A percentile compares a stretch with the other conserved stretches of the same genome.
These are phyloP conservation scores for Elongisporangium prolatum DNA, from an alignment of 352 stramenopile genomes.

Conservation along the genomic window DNA sequence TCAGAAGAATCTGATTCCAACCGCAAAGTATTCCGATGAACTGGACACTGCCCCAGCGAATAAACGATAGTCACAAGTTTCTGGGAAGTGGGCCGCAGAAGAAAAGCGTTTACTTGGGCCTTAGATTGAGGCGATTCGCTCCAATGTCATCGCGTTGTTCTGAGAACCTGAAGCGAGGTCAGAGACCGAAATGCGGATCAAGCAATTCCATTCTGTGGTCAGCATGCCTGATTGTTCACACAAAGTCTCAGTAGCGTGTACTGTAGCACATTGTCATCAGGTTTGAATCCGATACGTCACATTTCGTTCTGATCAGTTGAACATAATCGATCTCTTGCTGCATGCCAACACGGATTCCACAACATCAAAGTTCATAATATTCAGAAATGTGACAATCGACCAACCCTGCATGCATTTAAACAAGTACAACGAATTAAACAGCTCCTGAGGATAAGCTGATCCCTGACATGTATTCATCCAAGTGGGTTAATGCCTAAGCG, in stretches of 20 bases:
- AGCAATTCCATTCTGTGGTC: neutral
- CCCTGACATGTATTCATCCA: slow-evolving; percentile 17
- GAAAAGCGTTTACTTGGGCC: neutral
- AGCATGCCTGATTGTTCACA: neutral
- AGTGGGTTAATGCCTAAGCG: slow-evolving; percentile 7
- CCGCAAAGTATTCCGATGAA: no score
- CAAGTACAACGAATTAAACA: slow-evolving; percentile 26
- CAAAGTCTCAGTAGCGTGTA: neutral
- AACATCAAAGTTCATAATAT: slow-evolving; percentile 4
- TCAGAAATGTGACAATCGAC: slow-evolving; percentile 11
- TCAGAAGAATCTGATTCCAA: no score
- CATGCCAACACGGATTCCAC: neutral
- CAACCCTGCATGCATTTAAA: slow-evolving; percentile 27
- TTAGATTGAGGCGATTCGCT: neutral
- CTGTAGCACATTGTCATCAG: neutral
- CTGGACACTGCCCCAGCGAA: no score
- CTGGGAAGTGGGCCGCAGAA: no score
- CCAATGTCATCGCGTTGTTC: neutral
- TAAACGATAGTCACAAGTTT: no score
- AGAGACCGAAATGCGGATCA: neutral
- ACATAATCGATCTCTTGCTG: neutral
- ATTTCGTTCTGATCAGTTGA: neutral
- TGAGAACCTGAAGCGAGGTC: neutral
- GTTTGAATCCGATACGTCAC: neutral
- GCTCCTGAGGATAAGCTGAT: slow-evolving; percentile 17